These are phyloP conservation scores for Ilyonectria robusta DNA, from an alignment of 2,329 filamentous ascomycete species.

Conservation along the genomic window DNA sequence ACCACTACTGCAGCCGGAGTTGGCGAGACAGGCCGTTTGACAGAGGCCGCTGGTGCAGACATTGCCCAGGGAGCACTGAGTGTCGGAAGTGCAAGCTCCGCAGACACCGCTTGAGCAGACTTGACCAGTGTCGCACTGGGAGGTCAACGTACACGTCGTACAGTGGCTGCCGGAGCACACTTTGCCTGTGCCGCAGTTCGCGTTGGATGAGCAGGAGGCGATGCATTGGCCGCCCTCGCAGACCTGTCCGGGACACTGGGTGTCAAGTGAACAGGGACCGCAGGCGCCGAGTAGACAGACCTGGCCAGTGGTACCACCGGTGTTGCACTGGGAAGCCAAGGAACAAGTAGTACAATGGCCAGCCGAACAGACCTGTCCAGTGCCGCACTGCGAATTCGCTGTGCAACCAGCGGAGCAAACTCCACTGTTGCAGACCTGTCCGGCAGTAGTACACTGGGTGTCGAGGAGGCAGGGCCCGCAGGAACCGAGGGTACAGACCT, in stretches of 20 bases:
- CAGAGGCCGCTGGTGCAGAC: slow-evolving; percentile 25
- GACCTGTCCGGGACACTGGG: slow-evolving; percentile 6
- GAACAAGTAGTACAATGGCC: slow-evolving; percentile 21
- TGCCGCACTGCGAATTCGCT: slow-evolving; percentile 11
- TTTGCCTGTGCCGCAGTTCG: slow-evolving; percentile 16
- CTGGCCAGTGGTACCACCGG: background rate
- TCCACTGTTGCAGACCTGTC: slow-evolving; percentile 11
- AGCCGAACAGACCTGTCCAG: slow-evolving; percentile 22
- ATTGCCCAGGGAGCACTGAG: slow-evolving; percentile 10
- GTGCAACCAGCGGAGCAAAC: slow-evolving; percentile 24
- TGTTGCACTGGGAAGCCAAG: slow-evolving; percentile 16
- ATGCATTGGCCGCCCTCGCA: slow-evolving; percentile 25
- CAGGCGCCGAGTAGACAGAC: slow-evolving; percentile 11
- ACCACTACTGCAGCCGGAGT: background rate
- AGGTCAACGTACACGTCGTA: slow-evolving; percentile 13
- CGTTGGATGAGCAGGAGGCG: slow-evolving; percentile 19
- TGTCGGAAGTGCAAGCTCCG: slow-evolving; percentile 9
- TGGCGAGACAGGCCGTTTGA: slow-evolving; percentile 15
- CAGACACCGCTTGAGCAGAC: slow-evolving; percentile 24
- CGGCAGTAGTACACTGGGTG: slow-evolving; percentile 2
- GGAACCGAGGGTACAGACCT: slow-evolving; percentile 7
- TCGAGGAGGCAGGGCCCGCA: slow-evolving; percentile 4
- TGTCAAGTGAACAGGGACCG: background rate
- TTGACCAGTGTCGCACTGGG: slow-evolving; percentile 30
- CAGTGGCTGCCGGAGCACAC: slow-evolving; percentile 22